Evolutionary conservation across 164 flowering plant genomes (phyloP).

Genomic region (Berberis vulgaris): DNA sequence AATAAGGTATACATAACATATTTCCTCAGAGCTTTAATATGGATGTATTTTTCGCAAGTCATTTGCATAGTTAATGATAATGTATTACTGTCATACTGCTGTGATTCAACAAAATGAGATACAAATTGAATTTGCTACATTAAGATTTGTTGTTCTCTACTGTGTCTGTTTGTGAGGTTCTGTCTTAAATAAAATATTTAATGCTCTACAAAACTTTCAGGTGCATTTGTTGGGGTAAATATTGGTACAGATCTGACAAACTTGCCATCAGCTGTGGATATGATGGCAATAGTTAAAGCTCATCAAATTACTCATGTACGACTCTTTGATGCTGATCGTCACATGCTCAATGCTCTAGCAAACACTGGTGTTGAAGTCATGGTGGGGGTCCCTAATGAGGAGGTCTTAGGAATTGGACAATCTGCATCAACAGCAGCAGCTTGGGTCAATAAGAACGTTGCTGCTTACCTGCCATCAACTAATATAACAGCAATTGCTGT

Average conservation of each 20-base stretch:
- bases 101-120: too few species aligned
- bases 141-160: neutral
- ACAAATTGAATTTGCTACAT: neutral
- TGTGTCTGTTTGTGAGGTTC: neutral
- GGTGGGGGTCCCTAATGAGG: slow-evolving; percentile 65
- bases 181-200: neutral
- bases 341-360: slow-evolving; percentile 58
- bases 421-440: slow-evolving; percentile 62
- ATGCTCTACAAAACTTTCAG: slow-evolving; percentile 19
- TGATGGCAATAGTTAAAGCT: slow-evolving; percentile 47
- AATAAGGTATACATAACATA: too few species aligned
- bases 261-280: slow-evolving; percentile 44
- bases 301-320: slow-evolving; percentile 59
- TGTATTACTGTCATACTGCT: too few species aligned
- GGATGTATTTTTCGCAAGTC: too few species aligned
- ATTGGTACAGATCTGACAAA: slow-evolving; percentile 50
- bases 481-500: slow-evolving; percentile 89
- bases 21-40: too few species aligned
- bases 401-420: slow-evolving; percentile 60
- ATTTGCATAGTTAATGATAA: too few species aligned
- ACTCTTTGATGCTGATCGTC: slow-evolving; percentile 57
- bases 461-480: slow-evolving; percentile 57
- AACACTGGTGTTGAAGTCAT: slow-evolving; percentile 64
- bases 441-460: slow-evolving; percentile 74
- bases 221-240: slow-evolving; percentile 63